Conservation (phyloP, 345 rosid species). For the Hypericum androsaemum region DNA sequence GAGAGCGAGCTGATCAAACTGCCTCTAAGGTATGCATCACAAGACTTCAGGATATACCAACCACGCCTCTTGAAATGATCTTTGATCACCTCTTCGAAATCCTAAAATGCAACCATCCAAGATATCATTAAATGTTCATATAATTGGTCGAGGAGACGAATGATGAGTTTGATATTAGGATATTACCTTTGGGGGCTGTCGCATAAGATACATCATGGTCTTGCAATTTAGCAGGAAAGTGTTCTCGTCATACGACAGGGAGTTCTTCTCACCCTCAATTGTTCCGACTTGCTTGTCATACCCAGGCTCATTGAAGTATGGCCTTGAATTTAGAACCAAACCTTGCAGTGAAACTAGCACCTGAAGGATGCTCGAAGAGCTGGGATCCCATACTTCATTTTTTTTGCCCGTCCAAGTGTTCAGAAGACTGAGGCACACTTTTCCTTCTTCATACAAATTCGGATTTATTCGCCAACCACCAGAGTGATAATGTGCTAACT, state of each 20-base stretch:
- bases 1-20: too few species aligned
- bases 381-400: too few species aligned
- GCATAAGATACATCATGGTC: conserved; percentile 85
- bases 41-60: conserved; percentile 76
- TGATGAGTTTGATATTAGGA: too few species aligned
- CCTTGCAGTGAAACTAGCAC: too few species aligned
- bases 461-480: conserved; percentile 99
- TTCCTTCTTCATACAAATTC: conserved; percentile 88
- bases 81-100: too few species aligned
- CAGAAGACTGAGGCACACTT: too few species aligned
- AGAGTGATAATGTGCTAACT: conserved; percentile 94
- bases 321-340: conserved; percentile 84
- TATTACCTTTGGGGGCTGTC: conserved; percentile 90
- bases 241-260: conserved; percentile 81
- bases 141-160: too few species aligned
- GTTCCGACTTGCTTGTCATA: conserved; percentile 90
- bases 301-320: conserved; percentile 98
- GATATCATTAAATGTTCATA: too few species aligned
- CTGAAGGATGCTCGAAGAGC: too few species aligned
- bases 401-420: too few species aligned
- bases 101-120: too few species aligned
- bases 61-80: too few species aligned
- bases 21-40: conserved; percentile 88
- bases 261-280: conserved; percentile 95
- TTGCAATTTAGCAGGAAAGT: conserved; percentile 89